A percentile compares a stretch with the other conserved stretches of the same genome.
Evolutionary conservation across 495 filamentous ascomycete species (phyloP).

Genomic region (Annulohypoxylon stygium): DNA sequence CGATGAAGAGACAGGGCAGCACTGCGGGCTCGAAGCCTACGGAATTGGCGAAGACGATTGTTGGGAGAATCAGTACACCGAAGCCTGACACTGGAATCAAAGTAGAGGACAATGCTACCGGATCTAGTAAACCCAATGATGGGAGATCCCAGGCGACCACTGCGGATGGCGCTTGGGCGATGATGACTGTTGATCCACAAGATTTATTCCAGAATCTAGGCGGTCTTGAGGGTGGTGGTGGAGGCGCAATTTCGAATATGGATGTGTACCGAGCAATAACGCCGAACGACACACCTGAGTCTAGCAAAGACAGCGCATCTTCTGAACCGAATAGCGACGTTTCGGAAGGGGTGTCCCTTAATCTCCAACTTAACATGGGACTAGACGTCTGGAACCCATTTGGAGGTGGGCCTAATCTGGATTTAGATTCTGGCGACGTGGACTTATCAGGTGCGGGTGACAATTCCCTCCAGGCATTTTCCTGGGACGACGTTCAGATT

Average conservation of each 20-base stretch:
- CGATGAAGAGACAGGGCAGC: conserved; percentile 61
- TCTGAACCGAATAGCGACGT: conserved; percentile 69
- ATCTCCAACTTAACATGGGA: conserved; percentile 57
- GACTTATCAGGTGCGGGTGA: conserved; percentile 24
- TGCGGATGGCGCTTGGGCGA: conserved; percentile 54
- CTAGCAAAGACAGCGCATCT: conserved; percentile 64
- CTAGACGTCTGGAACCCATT: conserved; percentile 60
- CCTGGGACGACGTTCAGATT: conserved; percentile 57
- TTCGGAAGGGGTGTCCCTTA: conserved; percentile 57
- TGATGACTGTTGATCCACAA: conserved; percentile 61
- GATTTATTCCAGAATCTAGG: conserved; percentile 54
- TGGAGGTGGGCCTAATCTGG: conserved; percentile 46
- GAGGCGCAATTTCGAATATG: conserved; percentile 61
- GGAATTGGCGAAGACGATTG: conserved; percentile 44
- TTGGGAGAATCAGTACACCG: conserved; percentile 44
- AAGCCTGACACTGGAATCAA: conserved; percentile 45
- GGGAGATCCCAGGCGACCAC: conserved; percentile 32
- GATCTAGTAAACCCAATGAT: conserved; percentile 32
- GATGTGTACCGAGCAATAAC: conserved; percentile 61
- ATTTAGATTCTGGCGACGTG: conserved; percentile 14
- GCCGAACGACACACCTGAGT: conserved; percentile 69
- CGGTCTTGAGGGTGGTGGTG: conserved; percentile 52
- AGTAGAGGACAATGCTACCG: conserved; percentile 36
- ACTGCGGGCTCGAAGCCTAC: conserved; percentile 50
- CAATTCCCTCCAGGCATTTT: conserved; percentile 36